Percentiles rank a stretch among this genome's conserved stretches.
Evolutionary conservation across 1,139 yeast genomes (phyloP).

Genomic region (Candida pseudoviswanathii): DNA sequence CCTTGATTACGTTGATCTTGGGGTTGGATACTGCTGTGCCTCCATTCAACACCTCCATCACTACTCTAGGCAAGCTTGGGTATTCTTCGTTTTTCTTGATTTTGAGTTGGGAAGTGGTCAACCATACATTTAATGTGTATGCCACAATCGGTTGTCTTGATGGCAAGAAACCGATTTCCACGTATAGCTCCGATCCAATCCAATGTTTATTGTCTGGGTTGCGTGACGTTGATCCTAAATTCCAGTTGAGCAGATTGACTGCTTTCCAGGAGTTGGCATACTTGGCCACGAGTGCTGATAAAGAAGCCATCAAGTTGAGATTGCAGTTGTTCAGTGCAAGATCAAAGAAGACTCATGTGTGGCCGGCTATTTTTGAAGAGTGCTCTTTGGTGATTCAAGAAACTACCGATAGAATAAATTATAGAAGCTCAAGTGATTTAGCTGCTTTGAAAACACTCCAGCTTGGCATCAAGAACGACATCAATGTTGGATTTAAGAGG

Average conservation of each 20-base stretch:
- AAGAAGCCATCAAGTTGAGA: constrained; percentile 48
- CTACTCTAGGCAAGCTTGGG: constrained; percentile 36
- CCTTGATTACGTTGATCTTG: constrained; percentile 26
- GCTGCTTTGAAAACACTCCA: constrained; percentile 27
- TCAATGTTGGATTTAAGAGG: constrained; percentile 10
- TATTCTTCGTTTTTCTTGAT: constrained; percentile 42
- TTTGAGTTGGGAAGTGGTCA: constrained; percentile 61
- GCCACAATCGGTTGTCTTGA: constrained; percentile 83
- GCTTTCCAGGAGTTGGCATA: constrained; percentile 78
- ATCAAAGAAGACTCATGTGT: constrained; percentile 46
- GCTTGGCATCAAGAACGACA: constrained; percentile 16
- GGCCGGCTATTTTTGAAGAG: constrained; percentile 63
- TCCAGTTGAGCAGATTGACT: constrained; percentile 61
- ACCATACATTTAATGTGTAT: constrained; percentile 69
- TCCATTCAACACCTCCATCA: constrained; percentile 39
- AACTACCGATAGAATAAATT: constrained; percentile 44
- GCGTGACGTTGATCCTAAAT: constrained; percentile 43
- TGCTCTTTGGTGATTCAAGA: constrained; percentile 56
- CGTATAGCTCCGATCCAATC: constrained; percentile 70
- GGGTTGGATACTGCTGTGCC: constrained; percentile 38
- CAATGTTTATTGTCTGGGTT: constrained; percentile 77
- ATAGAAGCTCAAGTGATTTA: constrained; percentile 35
- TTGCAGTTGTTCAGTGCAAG: constrained; percentile 55
- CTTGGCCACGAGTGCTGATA: constrained; percentile 51
- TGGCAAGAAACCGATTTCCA: constrained; percentile 68